Percentiles rank a stretch among this genome's conserved stretches.
phyloP scores from a whole-genome alignment of 2,329 filamentous ascomycete species.

The Scedosporium boydii region DNA sequence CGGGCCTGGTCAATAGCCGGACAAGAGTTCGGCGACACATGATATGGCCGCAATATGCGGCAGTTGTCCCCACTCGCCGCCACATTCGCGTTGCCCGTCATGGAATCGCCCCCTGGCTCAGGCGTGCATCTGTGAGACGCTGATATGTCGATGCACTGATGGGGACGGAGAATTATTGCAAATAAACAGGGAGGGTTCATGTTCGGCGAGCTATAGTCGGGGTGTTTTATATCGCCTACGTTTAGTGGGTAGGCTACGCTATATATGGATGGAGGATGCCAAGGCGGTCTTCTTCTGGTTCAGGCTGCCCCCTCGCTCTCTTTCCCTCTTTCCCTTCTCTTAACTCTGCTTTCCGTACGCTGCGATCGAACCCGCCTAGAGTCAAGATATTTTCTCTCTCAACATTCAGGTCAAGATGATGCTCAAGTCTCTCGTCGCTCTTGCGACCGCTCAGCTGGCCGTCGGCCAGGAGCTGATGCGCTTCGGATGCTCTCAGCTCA shows the following conservation, averaged over 20 bases:
- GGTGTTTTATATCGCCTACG: not conserved
- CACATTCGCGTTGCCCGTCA: not conserved
- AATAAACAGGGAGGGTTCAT: not conserved
- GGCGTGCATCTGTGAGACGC: not conserved
- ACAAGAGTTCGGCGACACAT: not conserved
- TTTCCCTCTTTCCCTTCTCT: not conserved
- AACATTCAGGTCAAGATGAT: constrained; percentile 3
- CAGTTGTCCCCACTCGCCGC: not conserved
- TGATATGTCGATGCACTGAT: not conserved
- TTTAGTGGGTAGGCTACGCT: not conserved
- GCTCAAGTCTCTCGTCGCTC: constrained; percentile 4
- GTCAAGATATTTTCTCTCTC: not conserved
- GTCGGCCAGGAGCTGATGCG: constrained; percentile 19
- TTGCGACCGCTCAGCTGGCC: constrained; percentile 3
- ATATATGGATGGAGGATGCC: constrained; percentile 1
- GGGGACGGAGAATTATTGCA: not conserved
- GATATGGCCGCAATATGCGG: constrained; percentile 1
- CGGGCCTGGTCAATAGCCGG: not conserved
- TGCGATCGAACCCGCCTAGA: not conserved
- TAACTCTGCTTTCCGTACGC: not conserved
- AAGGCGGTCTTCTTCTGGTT: not conserved
- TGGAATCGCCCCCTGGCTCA: not conserved
- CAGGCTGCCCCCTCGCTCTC: not conserved
- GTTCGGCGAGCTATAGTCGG: not conserved
- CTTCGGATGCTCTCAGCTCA: constrained; percentile 38